Conservation (phyloP, 768 basidiomycete genomes). For the Hydnum rufescens region DNA sequence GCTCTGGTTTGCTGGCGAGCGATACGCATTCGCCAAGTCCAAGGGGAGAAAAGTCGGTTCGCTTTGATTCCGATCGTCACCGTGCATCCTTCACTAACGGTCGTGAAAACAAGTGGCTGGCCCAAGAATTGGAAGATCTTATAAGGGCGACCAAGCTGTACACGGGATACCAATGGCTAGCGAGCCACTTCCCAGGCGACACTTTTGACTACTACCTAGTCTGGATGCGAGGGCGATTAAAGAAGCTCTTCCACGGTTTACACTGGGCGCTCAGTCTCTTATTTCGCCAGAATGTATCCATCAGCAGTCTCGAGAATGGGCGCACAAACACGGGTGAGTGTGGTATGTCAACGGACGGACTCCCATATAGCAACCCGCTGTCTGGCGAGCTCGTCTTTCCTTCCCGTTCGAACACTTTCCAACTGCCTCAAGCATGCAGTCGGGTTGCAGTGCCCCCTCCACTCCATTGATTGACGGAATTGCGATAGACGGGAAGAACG, state of each 20-base stretch:
- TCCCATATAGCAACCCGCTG: not conserved
- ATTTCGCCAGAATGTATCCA: not conserved
- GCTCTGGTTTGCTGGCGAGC: conserved; percentile 53
- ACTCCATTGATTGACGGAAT: not conserved
- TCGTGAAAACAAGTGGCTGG: not conserved
- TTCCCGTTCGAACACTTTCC: not conserved
- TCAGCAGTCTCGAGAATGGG: not conserved
- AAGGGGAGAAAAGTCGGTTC: conserved; percentile 30
- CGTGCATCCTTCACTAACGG: not conserved
- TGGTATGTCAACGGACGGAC: not conserved
- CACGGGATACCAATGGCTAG: not conserved
- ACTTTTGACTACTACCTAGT: not conserved
- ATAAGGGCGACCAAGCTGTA: not conserved
- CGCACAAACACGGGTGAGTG: not conserved
- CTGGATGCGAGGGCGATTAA: not conserved
- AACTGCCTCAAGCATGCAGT: not conserved
- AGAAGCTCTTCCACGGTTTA: not conserved
- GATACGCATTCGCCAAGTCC: conserved; percentile 41
- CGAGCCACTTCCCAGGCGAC: not conserved
- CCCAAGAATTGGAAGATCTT: not conserved
- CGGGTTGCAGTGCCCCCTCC: not conserved
- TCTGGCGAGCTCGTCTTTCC: not conserved
- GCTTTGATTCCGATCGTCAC: not conserved
- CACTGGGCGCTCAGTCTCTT: not conserved
- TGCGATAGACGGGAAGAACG: not conserved